Evolutionary conservation across 805 yeast genomes (phyloP), one percentile per base, ranked within the genome.

Genomic region (Blastobotrys americana): DNA sequence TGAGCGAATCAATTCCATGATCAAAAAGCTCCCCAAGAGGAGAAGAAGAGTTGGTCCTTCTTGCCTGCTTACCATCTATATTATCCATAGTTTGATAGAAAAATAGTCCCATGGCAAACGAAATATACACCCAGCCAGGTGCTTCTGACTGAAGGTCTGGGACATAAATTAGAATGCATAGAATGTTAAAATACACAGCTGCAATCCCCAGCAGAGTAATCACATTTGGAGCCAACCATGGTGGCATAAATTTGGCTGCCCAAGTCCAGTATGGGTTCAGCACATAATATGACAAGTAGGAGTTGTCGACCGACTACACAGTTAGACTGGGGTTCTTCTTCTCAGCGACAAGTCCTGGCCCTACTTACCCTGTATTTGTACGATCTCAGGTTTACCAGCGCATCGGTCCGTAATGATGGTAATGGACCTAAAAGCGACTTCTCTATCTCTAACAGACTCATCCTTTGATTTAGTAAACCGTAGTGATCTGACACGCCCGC

Each of bases 81-180:
- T 95, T 96, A 67, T 93, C 97, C 70, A 93, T 86, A 0, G 97
- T 90, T 61, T 93, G 97, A 65, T 90, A 90, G 74, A 88, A 71
- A 61, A 89, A 84, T 46, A 90, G 68, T 1, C 95, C 89, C 48
- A 82, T 58, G 0, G 94, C 96, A 60, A 84, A 84, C 43, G 82
- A 70, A 54, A 76, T 74, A 63, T 85, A 87, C 22, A 82, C 71
- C 95, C 94, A 84, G 25, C 74, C 61, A 9, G 97, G 96, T 9
- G 76, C 74, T 13, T 61, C 57, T 16, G 74, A 60, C 23, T 72
- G 61, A 52, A 88, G 70, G 50, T 74, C 74, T 4, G 96, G 96
- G 56, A 86, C 89, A 53, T 71, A 80, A 55, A 77, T 74, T 47
- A 85, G 72, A 5, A 84, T 83, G 17, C 81, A 68, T 3, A 73